phyloP scores from a whole-genome alignment of 2,329 filamentous ascomycete species.

The Pyrenophora tritici-repentis region DNA sequence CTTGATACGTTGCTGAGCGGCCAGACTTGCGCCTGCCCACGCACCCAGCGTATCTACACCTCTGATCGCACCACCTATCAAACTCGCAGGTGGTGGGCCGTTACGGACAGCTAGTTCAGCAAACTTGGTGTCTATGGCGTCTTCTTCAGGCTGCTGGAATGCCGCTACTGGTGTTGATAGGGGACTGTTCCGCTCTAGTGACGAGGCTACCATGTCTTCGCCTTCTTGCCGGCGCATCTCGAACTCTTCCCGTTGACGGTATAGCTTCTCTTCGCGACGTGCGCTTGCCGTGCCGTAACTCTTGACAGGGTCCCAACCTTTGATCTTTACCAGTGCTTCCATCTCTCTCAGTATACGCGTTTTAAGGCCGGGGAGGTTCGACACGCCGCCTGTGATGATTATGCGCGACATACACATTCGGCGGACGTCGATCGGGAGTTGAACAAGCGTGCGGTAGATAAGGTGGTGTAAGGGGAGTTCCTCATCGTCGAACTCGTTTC shows the following conservation, averaged over 20 bases:
- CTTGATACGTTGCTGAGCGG: constrained; percentile 69
- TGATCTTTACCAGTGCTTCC: constrained; percentile 64
- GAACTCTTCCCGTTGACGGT: constrained; percentile 28
- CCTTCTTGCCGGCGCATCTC: constrained; percentile 29
- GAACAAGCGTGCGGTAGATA: constrained; percentile 75
- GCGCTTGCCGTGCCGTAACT: constrained; percentile 66
- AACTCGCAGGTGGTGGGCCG: constrained; percentile 39
- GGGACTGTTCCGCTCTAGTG: constrained; percentile 16
- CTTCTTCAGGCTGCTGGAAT: constrained; percentile 55
- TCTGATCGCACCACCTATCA: constrained; percentile 64
- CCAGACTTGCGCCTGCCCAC: constrained; percentile 75
- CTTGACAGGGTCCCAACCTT: constrained; percentile 78
- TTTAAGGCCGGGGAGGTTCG: constrained; percentile 78
- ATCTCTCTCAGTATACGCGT: constrained; percentile 78
- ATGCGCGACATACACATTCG: constrained; percentile 87
- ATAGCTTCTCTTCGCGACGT: constrained; percentile 35
- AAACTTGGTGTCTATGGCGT: constrained; percentile 65
- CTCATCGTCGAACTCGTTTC: constrained; percentile 77
- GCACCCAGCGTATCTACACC: constrained; percentile 72
- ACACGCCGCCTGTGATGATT: constrained; percentile 81
- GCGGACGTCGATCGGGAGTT: constrained; percentile 79
- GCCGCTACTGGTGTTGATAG: constrained; percentile 41
- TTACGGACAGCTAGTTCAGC: constrained; percentile 55
- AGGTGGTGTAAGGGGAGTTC: constrained; percentile 79
- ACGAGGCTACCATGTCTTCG: constrained; percentile 29